Evolutionary conservation across 257 asterid genomes (phyloP), one percentile per base, ranked within the genome.

Genomic region (Gentiana dahurica): DNA sequence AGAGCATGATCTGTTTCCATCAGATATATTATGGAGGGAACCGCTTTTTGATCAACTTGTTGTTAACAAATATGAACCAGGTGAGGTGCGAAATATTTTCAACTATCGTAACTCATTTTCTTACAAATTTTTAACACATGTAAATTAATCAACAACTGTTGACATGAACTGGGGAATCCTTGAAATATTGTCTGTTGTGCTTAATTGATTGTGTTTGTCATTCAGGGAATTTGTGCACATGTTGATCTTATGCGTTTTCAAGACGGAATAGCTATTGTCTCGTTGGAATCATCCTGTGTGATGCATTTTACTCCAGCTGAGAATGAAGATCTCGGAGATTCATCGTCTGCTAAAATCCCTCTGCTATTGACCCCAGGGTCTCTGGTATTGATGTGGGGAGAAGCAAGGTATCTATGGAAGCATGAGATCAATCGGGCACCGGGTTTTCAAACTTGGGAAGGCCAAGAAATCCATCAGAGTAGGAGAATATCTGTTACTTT

Each of bases 241-340:
- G 92, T 91, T 58, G 98, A 91, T 69, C 94, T 87, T 35, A 68
- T 85, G 97, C 74, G 94, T 11, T 87, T 87, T 48, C 93, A 85
- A 48, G 98, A 91, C 59, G 98, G 97, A 38, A 91, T 91, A 49
- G 92, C 98, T 43, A 73, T 87, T 5, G 52, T 87, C 59, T 85
- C 96, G 3, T 58, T 87, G 78, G 93, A 85, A 54, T 87, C 95
- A 6, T 64, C 88, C 24, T 83, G 95, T 10, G 81, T 87, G 12
- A 87, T 91, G 96, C 95, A 77, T 68, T 91, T 91, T 44, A 75
- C 72, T 64, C 68, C 63, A 32, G 87, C 57, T 24, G 76, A 65
- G 37, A n/a, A n/a, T n/a, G 71, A 58, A 12, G 35, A 12, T 10
- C 46, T 32, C 8, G 24, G 46, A 59, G 12, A 4, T 8, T 34